phyloP scores from a whole-genome alignment of 306 rosid species.

The Quillaja saponaria region DNA sequence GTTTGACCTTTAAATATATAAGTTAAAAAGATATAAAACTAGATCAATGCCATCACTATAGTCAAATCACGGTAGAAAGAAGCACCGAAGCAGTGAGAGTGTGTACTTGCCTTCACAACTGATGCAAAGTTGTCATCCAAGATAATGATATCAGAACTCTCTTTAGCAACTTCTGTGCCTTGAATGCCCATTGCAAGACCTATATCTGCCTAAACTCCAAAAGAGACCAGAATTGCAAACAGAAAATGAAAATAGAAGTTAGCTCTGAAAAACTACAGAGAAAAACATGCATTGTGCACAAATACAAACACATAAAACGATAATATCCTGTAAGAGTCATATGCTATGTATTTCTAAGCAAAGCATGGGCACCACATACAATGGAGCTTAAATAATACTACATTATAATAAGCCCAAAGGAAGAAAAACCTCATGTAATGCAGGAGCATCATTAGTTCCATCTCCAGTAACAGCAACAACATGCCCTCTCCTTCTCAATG shows the following conservation, averaged over 20 bases:
- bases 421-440: conserved; percentile 73
- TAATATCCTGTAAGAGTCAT: background rate
- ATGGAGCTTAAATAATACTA: conserved; percentile 6
- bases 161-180: conserved; percentile 95
- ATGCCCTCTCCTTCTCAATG: conserved; percentile 69
- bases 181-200: conserved; percentile 91
- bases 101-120: conserved; percentile 62
- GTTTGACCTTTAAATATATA: no score
- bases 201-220: conserved; percentile 71
- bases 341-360: conserved; percentile 7
- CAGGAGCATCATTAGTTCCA: conserved; percentile 96
- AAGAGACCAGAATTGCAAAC: conserved; percentile 13
- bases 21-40: no score
- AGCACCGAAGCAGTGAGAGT: no score
- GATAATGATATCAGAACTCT: conserved; percentile 86
- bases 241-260: conserved; percentile 6
- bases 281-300: no score
- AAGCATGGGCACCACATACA: background rate
- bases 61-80: no score
- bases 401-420: conserved; percentile 3
- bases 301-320: no score
- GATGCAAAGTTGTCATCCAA: conserved; percentile 92
- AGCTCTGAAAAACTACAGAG: background rate
- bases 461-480: conserved; percentile 95
- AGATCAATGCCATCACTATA: no score